Base-by-base conservation (phyloP, 495 filamentous ascomycete genomes). In the Neurospora sp. region DNA sequence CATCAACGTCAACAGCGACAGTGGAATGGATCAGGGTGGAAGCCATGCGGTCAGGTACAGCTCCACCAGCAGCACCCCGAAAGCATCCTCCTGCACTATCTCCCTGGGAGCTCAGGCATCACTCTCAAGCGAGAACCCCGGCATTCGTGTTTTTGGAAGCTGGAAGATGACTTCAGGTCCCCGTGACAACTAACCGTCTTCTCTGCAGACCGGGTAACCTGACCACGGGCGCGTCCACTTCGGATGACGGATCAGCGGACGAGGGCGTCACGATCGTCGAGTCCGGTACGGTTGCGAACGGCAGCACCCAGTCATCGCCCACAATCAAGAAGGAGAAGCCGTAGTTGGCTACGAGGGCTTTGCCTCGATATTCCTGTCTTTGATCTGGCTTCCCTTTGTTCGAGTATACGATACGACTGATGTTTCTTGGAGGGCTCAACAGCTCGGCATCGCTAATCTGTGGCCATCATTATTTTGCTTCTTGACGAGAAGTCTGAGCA, bases 221-320 rank as follows among this genome's bases (percentile, higher is more conserved):
- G 42, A 75, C 68, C 8, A 69, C 77, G 16, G 80, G 72, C 27
- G 78, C 80, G 59, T 76, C 72, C 16, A 76, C 77, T 68, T 85
- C 83, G 20, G 83, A 85, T 31, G 81, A 84, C 73, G 82, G 80
- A 20, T 81, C 82, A 70, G 78, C 73, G 40, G 81, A 84, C 73
- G 86, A 86, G 69, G 81, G 81, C 69, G 82, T 84, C 69, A 85
- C 86, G n/a, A 79, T 87, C 59, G 81, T 84, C 38, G 85, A 86
- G 69, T 86, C 85, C 59, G 81, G 81, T n/a, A 81, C 81, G 69
- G 79, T 83, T 70, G 85, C 80, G 42, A 82, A 85, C 69, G 84
- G 84, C 45, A 87, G 84, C 75, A 83, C 81, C 70, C 81, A 83
- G 72, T 82, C 83, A 1, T 87, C 86, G 22, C 86, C 86, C 31